Evolutionary conservation across 495 filamentous ascomycete species (phyloP).

Genomic region (Trichocladium uniseriatum): DNA sequence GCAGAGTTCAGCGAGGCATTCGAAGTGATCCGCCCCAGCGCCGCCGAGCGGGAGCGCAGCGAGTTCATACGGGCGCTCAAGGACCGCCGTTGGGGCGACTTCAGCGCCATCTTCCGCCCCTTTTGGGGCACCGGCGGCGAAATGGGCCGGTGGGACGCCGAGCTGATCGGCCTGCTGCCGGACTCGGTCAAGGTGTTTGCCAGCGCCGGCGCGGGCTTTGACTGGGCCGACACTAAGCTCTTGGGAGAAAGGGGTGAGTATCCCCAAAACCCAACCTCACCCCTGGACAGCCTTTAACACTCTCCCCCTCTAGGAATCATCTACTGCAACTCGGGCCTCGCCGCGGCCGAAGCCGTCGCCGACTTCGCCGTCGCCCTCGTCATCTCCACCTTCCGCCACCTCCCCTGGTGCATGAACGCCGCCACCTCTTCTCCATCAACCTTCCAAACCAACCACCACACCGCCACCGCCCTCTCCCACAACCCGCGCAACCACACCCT

Average conservation of each 20-base stretch:
- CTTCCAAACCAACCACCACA: conserved; percentile 50
- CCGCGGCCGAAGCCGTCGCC: conserved; percentile 59
- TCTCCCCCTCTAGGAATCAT: conserved; percentile 43
- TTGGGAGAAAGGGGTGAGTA: conserved; percentile 57
- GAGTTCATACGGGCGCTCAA: conserved; percentile 56
- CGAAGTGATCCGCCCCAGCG: conserved; percentile 46
- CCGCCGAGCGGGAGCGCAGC: conserved; percentile 41
- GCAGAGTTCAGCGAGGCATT: conserved; percentile 46
- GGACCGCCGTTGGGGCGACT: conserved; percentile 59
- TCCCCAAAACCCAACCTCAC: no score
- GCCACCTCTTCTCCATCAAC: conserved; percentile 31
- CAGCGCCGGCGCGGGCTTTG: conserved; percentile 65
- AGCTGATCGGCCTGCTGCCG: conserved; percentile 58
- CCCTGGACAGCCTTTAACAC: no score
- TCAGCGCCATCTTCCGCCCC: conserved; percentile 63
- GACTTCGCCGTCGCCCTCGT: conserved; percentile 56
- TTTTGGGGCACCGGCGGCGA: conserved; percentile 74
- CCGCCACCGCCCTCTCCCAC: conserved; percentile 45
- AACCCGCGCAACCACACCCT: conserved; percentile 49
- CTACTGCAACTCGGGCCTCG: conserved; percentile 62
- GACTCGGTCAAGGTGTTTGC: conserved; percentile 57
- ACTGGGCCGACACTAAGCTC: conserved; percentile 65
- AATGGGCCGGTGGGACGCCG: conserved; percentile 68
- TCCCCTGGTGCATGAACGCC: conserved; percentile 51
- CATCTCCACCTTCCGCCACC: conserved; percentile 54